A percentile compares a stretch with the other conserved stretches of the same genome.
Conservation (phyloP, 1,139 yeast species). For the Tardiomyces depauwii region DNA sequence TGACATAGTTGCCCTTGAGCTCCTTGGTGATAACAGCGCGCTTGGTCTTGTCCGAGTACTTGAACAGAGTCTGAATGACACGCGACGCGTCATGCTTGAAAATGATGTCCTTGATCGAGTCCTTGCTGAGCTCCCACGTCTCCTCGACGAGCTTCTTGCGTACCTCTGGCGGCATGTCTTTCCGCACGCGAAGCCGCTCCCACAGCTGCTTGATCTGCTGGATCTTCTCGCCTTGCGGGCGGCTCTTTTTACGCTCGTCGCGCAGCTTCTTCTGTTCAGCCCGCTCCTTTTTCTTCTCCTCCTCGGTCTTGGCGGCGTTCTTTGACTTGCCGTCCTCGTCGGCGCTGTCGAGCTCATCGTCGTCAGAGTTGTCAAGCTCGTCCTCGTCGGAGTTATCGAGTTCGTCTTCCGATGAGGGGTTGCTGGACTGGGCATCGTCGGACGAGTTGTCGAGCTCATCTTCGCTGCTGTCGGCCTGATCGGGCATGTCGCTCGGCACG, state of each 20-base stretch:
- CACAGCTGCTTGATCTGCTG: conserved; percentile 79
- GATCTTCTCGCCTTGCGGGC: conserved; percentile 79
- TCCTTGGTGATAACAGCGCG: conserved; percentile 60
- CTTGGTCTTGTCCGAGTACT: conserved; percentile 72
- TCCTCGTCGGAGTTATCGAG: conserved; percentile 20
- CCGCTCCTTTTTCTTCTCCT: conserved; percentile 55
- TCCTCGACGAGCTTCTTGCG: conserved; percentile 75
- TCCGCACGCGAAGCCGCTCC: conserved; percentile 85
- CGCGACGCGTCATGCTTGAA: conserved; percentile 95
- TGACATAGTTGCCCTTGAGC: conserved; percentile 67
- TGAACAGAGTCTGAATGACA: conserved; percentile 87
- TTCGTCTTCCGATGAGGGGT: too few species aligned
- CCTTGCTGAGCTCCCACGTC: conserved; percentile 74
- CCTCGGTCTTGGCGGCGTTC: conserved; percentile 7
- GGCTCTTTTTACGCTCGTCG: conserved; percentile 73
- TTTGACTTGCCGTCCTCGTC: conserved; percentile 10
- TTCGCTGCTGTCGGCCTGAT: conserved; percentile 6
- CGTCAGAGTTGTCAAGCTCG: conserved; percentile 18
- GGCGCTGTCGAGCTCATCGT: conserved; percentile 14
- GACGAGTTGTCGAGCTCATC: conserved; percentile 19
- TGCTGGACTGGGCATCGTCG: too few species aligned
- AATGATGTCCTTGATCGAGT: conserved; percentile 71
- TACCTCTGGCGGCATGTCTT: conserved; percentile 63
- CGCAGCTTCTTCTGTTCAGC: conserved; percentile 72
- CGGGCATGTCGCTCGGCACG: not conserved